Base-by-base conservation (phyloP, 148 eudicot species). In the Amaranthus cruentus region DNA sequence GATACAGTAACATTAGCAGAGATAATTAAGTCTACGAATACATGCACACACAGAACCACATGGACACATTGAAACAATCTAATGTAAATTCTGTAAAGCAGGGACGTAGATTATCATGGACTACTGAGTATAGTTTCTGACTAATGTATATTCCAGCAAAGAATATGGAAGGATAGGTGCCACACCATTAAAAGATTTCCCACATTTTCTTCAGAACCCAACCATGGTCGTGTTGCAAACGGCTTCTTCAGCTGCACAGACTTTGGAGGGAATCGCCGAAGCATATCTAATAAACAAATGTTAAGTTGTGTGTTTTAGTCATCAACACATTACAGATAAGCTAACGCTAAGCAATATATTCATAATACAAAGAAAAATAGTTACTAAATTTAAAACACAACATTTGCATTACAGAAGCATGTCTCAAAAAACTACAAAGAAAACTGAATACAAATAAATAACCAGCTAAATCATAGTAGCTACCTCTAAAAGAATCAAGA, bases 151-250 rank as follows among this genome's bases (percentile, higher is more conserved):
- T 48, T 4, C 48, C n/a, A 9, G 49, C 7, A 15, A 56, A 73
- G 18, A 55, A 6, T 13, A 59, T 13, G 53, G 18, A 50, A 66
- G 28, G 48, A 51, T 63, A 52, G 63, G 53, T 52, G 48, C 72
- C 89, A 86, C 82, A 94, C 98, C 98, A 94, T 94, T 59, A 94
- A 70, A 82, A 94, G 93, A 85, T 87, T 88, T 72, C 96, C 97
- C 47, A 90, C 85, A 78, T 85, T 88, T 62, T 89, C 91, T 70
- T 89, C 98, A 38, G 93, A 89, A 71, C 81, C 89, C 66, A 71
- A 73, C 98, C 97, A 94, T 9, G 98, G 98, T 60, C 85, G 86
- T 47, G 84, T 70, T 46, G 81, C 65, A 79, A 94, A 86, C 74
- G 93, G 97, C 79, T 76, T 89, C 83, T 86, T 88, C 85, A 91